Evolutionary conservation across 129 eudicot genomes (phyloP).

Genomic region (Rutidosis leptorrhynchoides): DNA sequence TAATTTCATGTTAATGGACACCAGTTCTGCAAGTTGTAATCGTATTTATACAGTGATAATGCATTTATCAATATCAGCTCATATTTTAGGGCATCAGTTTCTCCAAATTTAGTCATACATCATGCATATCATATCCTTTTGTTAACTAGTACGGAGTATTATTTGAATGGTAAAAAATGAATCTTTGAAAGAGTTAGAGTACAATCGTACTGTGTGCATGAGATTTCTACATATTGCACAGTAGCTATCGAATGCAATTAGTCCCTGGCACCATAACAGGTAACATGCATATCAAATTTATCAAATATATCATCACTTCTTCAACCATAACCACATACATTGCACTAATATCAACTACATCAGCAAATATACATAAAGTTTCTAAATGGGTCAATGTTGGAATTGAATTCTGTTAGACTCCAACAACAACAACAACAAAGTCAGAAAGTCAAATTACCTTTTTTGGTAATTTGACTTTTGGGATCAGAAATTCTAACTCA

Average conservation of each 20-base stretch:
- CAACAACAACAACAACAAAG: no score
- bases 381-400: constrained; percentile 81
- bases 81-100: constrained; percentile 16
- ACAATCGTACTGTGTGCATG: background rate
- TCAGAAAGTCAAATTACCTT: no score
- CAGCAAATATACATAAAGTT: constrained; percentile 83
- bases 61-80: constrained; percentile 18
- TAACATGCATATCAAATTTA: no score
- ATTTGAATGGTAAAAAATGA: background rate
- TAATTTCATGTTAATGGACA: constrained; percentile 22
- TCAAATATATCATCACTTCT: no score
- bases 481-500: no score
- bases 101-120: background rate
- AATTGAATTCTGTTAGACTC: constrained; percentile 70
- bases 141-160: background rate
- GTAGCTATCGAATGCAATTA: no score
- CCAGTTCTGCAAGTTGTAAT: constrained; percentile 15
- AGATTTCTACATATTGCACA: background rate
- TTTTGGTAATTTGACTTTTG: no score
- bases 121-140: background rate
- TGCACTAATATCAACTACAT: constrained; percentile 68
- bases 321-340: constrained; percentile 86
- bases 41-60: background rate
- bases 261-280: no score
- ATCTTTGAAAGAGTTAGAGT: background rate